Conservation (phyloP, 257 asterid genomes). For the Misopates orontium region DNA sequence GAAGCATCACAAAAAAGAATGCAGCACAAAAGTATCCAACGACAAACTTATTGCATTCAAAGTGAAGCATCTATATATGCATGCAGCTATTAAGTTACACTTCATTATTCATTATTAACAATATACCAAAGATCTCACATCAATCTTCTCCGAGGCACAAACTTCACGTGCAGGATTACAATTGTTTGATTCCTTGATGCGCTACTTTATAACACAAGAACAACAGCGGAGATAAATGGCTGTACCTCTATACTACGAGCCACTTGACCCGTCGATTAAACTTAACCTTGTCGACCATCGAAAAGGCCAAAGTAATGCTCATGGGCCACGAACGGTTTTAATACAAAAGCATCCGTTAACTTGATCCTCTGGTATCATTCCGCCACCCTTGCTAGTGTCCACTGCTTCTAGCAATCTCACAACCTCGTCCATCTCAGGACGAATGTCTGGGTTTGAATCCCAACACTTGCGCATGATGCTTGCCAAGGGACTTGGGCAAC, state of each 20-base stretch:
- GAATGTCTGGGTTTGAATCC: conserved; percentile 49
- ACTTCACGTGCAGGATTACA: no score
- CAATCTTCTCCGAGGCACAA: background rate
- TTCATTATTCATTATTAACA: no score
- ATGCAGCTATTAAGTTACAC: no score
- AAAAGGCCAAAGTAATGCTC: background rate
- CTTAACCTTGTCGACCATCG: background rate
- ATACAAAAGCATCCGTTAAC: conserved; percentile 49
- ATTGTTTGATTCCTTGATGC: background rate
- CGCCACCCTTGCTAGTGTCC: conserved; percentile 60
- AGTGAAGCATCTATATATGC: no score
- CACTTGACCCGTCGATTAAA: no score
- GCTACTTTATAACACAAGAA: no score
- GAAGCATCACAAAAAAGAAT: no score
- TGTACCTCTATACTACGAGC: no score
- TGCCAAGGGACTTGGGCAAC: conserved; percentile 51
- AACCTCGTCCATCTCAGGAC: conserved; percentile 63
- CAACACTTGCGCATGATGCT: conserved; percentile 56
- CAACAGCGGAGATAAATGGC: no score
- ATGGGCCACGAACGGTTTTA: conserved; percentile 41
- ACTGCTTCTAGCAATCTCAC: conserved; percentile 49
- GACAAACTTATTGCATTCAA: no score
- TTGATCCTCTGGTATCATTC: conserved; percentile 53
- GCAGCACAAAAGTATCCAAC: no score
- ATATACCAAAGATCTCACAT: background rate